Base-by-base conservation (phyloP, 371 early-diverging fungal genomes). In the Conidiobolus coronatus region DNA sequence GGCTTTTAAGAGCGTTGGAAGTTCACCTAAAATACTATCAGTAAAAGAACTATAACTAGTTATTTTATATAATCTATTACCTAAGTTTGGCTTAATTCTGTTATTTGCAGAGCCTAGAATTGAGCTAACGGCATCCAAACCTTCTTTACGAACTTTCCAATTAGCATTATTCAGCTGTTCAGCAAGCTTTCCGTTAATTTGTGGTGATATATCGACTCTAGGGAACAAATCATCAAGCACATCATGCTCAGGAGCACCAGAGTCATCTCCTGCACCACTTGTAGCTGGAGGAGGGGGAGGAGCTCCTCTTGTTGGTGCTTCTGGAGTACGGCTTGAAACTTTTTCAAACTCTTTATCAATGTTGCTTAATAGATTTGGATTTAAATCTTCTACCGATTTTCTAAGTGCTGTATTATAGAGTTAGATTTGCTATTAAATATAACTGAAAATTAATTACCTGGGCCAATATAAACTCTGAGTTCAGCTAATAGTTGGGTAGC, bases 101-200 rank as follows among this genome's bases (percentile, higher is more conserved):
- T 81, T 81, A 57, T 87, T 79, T 20, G 88, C 69, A 7, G 66
- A 63, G 21, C 75, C 70, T 24, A 93, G 53, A 29, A 88, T 72
- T 3, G 55, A 62, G 17, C 66, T 58, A 4, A 91, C 66, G 45
- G 79, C 70, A n/a, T 92, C 93, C 46, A 95, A 57, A 1, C 70
- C 93, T 43, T 86, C 92, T 57, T 94, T 91, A 35, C 96, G 78
- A n/a, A 75, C 62, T 57, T 89, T 91, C 96, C 96, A 95, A 42
- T 86, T 79, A 42, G 69, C 66, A 57, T 89, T 83, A 21, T 64
- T 20, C 35, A 52, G 47, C 21, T 15, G 24, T 24, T 42, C 47
- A 18, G 18, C 19, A 14, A 51, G 24, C 19, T 61, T 53, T 7
- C 55, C 42, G 5, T 71, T 67, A 33, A 82, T 50, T 42, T 65